Conservation (phyloP, 2,329 filamentous ascomycete species). For the Penicillium sp. region DNA sequence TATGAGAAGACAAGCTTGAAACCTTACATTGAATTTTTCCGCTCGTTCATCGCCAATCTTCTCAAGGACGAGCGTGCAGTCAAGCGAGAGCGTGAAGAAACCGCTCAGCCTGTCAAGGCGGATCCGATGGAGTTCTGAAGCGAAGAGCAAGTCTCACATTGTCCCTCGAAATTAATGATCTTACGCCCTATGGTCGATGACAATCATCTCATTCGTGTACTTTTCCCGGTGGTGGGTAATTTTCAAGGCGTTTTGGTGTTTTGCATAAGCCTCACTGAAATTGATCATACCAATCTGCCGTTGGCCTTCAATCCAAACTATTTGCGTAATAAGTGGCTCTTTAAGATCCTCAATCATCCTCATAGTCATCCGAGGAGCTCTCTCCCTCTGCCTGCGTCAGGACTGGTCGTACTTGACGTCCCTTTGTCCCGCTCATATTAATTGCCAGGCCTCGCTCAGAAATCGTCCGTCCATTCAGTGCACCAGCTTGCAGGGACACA, state of each 20-base stretch:
- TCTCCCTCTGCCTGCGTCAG: no score
- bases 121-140: slow-evolving; percentile 67
- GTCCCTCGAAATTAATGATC: slow-evolving; percentile 16
- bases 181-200: slow-evolving; percentile 15
- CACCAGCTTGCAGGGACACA: no score
- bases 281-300: not conserved
- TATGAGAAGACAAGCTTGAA: slow-evolving; percentile 98
- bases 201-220: not conserved
- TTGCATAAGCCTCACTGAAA: not conserved
- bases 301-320: no score
- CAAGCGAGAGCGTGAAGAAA: slow-evolving; percentile 56
- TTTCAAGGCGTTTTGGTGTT: slow-evolving; percentile 11
- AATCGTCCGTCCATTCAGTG: no score
- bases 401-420: no score
- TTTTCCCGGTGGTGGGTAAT: not conserved
- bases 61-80: slow-evolving; percentile 69
- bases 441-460: no score
- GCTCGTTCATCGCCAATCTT: slow-evolving; percentile 73
- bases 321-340: no score
- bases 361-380: no score
- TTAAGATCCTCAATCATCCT: no score
- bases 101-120: slow-evolving; percentile 39
- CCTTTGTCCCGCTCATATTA: no score
- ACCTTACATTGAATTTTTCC: slow-evolving; percentile 89
- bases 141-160: not conserved